Evolutionary conservation across 257 asterid species (phyloP).

Genomic region (Solanum pimpinellifolium): DNA sequence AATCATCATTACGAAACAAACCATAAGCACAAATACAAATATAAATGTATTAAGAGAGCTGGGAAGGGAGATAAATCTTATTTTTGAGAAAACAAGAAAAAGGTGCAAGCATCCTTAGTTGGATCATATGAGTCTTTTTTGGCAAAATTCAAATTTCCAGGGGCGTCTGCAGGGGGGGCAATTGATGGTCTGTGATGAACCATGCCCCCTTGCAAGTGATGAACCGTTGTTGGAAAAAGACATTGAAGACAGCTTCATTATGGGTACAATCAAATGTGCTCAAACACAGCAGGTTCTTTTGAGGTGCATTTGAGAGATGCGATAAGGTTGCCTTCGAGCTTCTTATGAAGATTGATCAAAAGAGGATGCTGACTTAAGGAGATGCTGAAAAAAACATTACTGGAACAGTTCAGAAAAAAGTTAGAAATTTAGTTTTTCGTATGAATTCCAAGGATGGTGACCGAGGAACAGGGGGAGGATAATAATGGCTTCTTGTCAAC

Average conservation of each 20-base stretch:
- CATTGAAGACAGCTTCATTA: not conserved
- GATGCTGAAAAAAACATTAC: not conserved
- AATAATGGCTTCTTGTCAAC: not conserved
- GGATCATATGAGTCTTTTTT: not conserved
- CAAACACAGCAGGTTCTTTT: not conserved
- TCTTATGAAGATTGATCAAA: not conserved
- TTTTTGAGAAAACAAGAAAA: not conserved
- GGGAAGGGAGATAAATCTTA: not conserved
- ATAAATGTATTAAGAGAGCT: not conserved
- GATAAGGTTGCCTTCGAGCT: not conserved
- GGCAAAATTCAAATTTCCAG: not conserved
- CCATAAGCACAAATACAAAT: not conserved
- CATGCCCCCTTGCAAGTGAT: not conserved
- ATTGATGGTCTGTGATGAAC: not conserved
- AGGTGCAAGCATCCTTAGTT: not conserved
- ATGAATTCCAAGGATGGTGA: not conserved
- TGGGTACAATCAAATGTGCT: not conserved
- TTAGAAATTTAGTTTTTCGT: not conserved
- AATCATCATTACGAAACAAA: slow-evolving; percentile 4
- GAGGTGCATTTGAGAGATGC: not conserved
- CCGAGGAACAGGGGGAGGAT: not conserved
- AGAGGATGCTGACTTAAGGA: not conserved
- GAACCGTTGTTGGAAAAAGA: not conserved
- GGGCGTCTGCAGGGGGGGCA: not conserved
- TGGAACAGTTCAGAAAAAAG: not conserved